phyloP scores from a whole-genome alignment of 129 eudicot genomes.

The Flaveria linearis region DNA sequence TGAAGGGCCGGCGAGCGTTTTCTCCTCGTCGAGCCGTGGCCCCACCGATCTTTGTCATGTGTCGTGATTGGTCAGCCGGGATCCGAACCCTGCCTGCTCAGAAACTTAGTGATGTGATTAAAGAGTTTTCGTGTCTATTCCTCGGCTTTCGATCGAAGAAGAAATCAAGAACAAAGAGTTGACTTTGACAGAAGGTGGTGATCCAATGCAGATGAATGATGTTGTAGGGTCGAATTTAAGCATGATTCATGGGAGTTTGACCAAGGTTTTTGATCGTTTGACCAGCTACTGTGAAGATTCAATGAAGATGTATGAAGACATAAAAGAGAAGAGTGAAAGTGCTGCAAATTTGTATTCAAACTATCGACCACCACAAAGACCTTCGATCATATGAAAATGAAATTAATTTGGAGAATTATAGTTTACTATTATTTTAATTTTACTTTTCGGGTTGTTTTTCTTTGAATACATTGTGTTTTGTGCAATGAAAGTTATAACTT shows the following conservation, averaged over 20 bases:
- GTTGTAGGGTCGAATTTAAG: conserved; percentile 36
- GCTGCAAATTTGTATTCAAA: conserved; percentile 64
- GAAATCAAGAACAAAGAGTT: conserved; percentile 31
- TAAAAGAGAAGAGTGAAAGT: conserved; percentile 58
- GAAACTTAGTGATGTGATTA: conserved; percentile 65
- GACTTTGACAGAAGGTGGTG: conserved; percentile 17
- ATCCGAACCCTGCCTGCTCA: conserved; percentile 59
- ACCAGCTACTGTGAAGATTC: conserved; percentile 83
- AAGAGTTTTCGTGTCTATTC: conserved; percentile 48
- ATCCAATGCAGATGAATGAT: conserved; percentile 30
- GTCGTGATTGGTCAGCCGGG: conserved; percentile 78
- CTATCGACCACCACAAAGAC: conserved; percentile 58
- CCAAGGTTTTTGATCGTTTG: conserved; percentile 72
- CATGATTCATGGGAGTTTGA: conserved; percentile 57
- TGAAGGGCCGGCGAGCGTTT: conserved; percentile 63
- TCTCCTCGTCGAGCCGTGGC: conserved; percentile 76
- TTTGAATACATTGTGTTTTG: neutral
- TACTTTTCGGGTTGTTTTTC: conserved; percentile 8
- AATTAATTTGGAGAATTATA: no score
- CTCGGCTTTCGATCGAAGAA: conserved; percentile 45
- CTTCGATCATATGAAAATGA: conserved; percentile 45
- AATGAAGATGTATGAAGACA: conserved; percentile 72
- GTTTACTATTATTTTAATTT: neutral
- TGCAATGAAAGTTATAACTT: neutral
- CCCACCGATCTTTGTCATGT: conserved; percentile 75